Percentiles rank a stretch among this genome's conserved stretches.
Evolutionary conservation across 2,329 filamentous ascomycete genomes (phyloP).

Genomic region (Scytalidium lignicola): DNA sequence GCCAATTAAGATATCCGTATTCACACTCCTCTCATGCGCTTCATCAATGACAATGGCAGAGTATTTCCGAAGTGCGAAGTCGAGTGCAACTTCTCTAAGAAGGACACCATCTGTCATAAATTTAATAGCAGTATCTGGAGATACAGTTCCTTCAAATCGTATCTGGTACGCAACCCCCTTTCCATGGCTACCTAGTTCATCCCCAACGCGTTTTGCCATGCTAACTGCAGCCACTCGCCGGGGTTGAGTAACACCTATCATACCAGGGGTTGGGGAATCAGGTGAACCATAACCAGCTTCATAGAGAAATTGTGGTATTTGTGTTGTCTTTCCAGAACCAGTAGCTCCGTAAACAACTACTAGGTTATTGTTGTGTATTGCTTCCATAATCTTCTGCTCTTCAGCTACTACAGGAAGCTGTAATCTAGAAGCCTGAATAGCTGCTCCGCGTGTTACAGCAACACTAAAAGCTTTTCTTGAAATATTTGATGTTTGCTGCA

Average conservation of each 20-base stretch:
- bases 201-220: slow-evolving; percentile 87
- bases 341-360: slow-evolving; percentile 93
- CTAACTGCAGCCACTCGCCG: slow-evolving; percentile 92
- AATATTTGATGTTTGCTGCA: slow-evolving; percentile 53
- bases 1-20: slow-evolving; percentile 96
- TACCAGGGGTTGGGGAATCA: slow-evolving; percentile 73
- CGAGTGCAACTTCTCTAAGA: slow-evolving; percentile 82
- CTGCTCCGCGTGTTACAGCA: slow-evolving; percentile 60
- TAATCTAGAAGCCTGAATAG: slow-evolving; percentile 73
- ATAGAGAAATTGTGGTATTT: slow-evolving; percentile 92
- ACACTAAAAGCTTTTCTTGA: slow-evolving; percentile 74
- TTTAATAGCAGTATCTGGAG: slow-evolving; percentile 81
- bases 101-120: slow-evolving; percentile 99
- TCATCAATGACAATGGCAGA: slow-evolving; percentile 94
- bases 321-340: slow-evolving; percentile 95
- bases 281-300: slow-evolving; percentile 86
- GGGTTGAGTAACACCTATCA: slow-evolving; percentile 94
- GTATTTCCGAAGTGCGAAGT: slow-evolving; percentile 84
- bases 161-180: slow-evolving; percentile 86
- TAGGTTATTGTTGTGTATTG: slow-evolving; percentile 84
- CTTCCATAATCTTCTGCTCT: slow-evolving; percentile 97
- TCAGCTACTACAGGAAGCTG: slow-evolving; percentile 87
- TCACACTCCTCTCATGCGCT: slow-evolving; percentile 93
- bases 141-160: slow-evolving; percentile 82
- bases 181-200: slow-evolving; percentile 77